These are phyloP conservation scores for Cryphonectria japonica DNA, from an alignment of 2,329 filamentous ascomycete species.

Conservation along the genomic window DNA sequence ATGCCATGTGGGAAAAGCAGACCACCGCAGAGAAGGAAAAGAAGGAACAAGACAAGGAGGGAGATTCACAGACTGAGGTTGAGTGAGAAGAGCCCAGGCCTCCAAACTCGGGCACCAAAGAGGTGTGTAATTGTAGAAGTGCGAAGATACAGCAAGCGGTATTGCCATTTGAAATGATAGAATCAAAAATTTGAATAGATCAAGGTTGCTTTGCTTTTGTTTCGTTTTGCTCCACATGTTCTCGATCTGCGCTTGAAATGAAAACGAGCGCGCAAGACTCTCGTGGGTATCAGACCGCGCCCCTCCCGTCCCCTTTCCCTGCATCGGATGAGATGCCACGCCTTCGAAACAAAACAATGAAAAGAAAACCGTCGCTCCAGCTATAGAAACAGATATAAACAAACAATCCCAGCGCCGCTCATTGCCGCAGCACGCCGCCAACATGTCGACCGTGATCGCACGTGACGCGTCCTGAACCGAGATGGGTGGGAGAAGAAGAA, in stretches of 20 bases:
- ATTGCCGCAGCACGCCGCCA: not conserved
- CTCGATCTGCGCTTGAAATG: not conserved
- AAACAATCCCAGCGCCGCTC: not conserved
- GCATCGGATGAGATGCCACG: slow-evolving; percentile 3
- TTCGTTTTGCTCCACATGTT: not conserved
- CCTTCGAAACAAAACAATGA: not conserved
- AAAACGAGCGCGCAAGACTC: not conserved
- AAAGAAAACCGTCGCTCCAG: not conserved
- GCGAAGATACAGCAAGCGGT: not conserved
- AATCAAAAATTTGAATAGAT: not conserved
- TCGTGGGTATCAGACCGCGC: slow-evolving; percentile 10
- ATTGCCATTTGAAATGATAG: not conserved
- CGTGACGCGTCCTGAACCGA: not conserved
- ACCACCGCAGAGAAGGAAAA: slow-evolving; percentile 46
- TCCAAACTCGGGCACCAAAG: not conserved
- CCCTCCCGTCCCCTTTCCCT: not conserved
- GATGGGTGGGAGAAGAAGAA: not conserved
- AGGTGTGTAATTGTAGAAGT: not conserved
- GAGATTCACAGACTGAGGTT: slow-evolving; percentile 2
- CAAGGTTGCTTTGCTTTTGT: not conserved
- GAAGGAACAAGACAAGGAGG: slow-evolving; percentile 30
- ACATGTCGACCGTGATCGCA: not conserved
- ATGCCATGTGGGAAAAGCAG: slow-evolving; percentile 58
- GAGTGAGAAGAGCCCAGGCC: not conserved
- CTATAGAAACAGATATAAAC: not conserved